These are phyloP conservation scores for Euryodendron excelsum DNA, from an alignment of 148 eudicot species.

Conservation along the genomic window DNA sequence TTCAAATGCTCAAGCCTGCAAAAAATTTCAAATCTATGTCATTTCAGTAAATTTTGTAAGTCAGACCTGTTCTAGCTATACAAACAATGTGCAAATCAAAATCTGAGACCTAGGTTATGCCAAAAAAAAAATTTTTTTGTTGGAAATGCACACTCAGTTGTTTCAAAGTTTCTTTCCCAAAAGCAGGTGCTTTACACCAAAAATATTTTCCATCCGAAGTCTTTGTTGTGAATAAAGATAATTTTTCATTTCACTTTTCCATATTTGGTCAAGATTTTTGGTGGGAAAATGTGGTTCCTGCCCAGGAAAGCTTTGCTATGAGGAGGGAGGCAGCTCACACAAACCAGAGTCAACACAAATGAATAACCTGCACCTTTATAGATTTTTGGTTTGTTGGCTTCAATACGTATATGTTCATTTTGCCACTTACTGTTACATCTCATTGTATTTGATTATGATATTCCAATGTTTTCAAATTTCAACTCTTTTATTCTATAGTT, in stretches of 20 bases:
- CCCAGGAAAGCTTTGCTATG: slow-evolving; percentile 55
- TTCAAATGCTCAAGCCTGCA: not conserved
- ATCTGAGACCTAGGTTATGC: not conserved
- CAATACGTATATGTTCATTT: not conserved
- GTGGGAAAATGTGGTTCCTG: slow-evolving; percentile 92
- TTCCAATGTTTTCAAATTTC: not conserved
- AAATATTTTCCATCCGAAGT: too few relatives aligned
- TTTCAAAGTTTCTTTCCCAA: not conserved
- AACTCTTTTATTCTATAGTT: too few relatives aligned
- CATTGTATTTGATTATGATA: not conserved
- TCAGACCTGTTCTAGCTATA: not conserved
- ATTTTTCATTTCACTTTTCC: too few relatives aligned
- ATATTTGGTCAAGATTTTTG: slow-evolving; percentile 58
- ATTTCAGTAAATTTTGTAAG: too few relatives aligned
- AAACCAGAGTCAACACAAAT: slow-evolving; percentile 62
- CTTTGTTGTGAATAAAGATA: not conserved
- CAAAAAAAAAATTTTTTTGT: too few relatives aligned
- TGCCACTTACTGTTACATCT: not conserved
- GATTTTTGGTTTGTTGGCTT: too few relatives aligned
- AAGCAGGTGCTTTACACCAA: not conserved
- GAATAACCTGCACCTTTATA: too few relatives aligned
- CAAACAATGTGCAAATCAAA: not conserved
- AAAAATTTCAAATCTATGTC: not conserved
- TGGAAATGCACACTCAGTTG: not conserved
- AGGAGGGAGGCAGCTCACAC: slow-evolving; percentile 58